Conservation (phyloP, 2,329 filamentous ascomycete species). For the Colletotrichum caudatum region DNA sequence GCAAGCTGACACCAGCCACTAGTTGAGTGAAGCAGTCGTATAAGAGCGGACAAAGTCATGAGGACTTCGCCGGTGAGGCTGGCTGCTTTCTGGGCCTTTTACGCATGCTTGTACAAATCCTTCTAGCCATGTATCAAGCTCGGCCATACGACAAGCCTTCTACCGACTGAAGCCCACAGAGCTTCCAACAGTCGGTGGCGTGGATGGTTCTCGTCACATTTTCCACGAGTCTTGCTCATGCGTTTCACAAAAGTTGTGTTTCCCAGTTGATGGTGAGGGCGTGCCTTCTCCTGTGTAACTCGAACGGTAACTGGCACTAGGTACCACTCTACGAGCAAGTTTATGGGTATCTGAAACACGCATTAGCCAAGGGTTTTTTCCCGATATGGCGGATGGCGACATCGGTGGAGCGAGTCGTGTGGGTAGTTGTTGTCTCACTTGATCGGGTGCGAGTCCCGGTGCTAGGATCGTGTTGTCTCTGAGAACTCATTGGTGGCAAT, state of each 20-base stretch:
- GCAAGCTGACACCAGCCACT: conserved; percentile 53
- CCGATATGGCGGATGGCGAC: not conserved
- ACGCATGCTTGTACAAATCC: conserved; percentile 52
- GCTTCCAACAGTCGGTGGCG: conserved; percentile 56
- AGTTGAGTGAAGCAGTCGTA: not conserved
- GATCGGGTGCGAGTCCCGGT: conserved; percentile 5
- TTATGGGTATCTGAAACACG: conserved; percentile 18
- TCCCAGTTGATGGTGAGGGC: conserved; percentile 48
- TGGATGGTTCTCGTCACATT: conserved; percentile 53
- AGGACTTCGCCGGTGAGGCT: not conserved
- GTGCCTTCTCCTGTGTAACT: conserved; percentile 41
- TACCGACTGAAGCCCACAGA: conserved; percentile 54
- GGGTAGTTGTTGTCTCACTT: not conserved
- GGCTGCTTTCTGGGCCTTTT: conserved; percentile 51
- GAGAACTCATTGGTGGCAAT: not conserved
- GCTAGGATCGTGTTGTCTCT: not conserved
- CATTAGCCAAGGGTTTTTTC: not conserved
- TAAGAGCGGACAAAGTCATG: not conserved
- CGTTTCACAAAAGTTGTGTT: conserved; percentile 48
- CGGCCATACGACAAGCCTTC: conserved; percentile 50
- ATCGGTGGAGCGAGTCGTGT: not conserved
- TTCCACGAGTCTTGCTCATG: conserved; percentile 48
- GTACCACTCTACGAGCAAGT: conserved; percentile 45
- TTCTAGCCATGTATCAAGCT: conserved; percentile 53
- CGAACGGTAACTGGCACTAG: conserved; percentile 47